Evolutionary conservation across 768 basidiomycete genomes (phyloP), one percentile per base, ranked within the genome.

Genomic region (Phaffia australis): DNA sequence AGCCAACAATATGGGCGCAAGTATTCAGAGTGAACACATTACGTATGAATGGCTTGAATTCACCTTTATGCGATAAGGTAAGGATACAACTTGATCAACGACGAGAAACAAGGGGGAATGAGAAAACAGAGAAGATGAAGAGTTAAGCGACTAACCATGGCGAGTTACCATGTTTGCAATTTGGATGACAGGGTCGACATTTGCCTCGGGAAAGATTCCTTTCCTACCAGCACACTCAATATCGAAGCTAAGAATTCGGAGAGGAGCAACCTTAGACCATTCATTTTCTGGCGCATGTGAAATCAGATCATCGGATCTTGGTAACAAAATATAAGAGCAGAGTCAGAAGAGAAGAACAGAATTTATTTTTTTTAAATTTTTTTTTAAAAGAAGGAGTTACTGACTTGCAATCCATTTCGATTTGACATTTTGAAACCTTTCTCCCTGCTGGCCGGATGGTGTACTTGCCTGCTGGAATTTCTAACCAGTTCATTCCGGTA

Each of bases 401-500:
- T 71, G 72, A 92, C 89, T 81, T 82, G 70, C 90, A 81, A 32
- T 78, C 82, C 56, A 98, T 77, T 75, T 99, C 94, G 19, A 97
- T 81, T 74, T 99, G 95, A 75, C 91, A 97, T 57, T 82, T 81
- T 0, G 93, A 93, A 57, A 81, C 81, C 73, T 84, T 88, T 48
- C 81, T 78, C 52, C 79, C 79, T 15, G 77, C 79, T 1, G 81
- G 73, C n/a, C 85, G 66, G 23, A 93, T 73, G 16, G 79, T 79
- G 73, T 95, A 99, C 71, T 84, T 84, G 2, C 88, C 88, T 3
- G 87, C 84, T 5, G 87, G 87, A 11, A 95, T 79, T 77, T 98
- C 91, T 61, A 99, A 87, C 94, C 95, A 99, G 74, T 97, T 98
- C 95, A 99, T 98, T 11, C 95, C 95, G 58, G 93, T 86, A 35